phyloP scores from a whole-genome alignment of 2,329 filamentous ascomycete species.

The Epichloe gansuensis region DNA sequence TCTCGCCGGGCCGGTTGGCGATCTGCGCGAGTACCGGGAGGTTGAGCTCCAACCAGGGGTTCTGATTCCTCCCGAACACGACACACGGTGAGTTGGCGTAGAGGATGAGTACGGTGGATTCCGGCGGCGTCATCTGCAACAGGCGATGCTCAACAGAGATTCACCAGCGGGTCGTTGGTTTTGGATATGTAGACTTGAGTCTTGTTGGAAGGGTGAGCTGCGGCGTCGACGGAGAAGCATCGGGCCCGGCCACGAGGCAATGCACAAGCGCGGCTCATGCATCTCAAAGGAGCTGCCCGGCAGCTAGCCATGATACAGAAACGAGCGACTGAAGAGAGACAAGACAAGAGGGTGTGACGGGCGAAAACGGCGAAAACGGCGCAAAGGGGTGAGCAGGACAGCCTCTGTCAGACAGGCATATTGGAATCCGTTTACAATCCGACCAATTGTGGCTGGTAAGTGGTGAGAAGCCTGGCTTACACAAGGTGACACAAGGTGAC shows the following conservation, averaged over 20 bases:
- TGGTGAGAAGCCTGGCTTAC: too few species aligned
- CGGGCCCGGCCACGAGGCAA: conserved; percentile 1
- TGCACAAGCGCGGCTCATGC: background rate
- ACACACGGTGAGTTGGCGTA: conserved; percentile 83
- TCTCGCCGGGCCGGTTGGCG: conserved; percentile 10
- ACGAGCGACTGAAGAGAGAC: background rate
- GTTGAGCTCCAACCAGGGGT: conserved; percentile 89
- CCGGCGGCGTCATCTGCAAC: conserved; percentile 57
- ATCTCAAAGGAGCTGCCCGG: background rate
- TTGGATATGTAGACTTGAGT: conserved; percentile 60
- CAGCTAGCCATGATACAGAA: background rate
- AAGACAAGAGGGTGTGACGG: background rate
- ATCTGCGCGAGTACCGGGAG: conserved; percentile 42
- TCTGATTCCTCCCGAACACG: conserved; percentile 92
- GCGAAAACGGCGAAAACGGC: background rate
- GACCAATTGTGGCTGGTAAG: too few species aligned
- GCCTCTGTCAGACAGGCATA: too few species aligned
- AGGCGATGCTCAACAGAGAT: conserved; percentile 91
- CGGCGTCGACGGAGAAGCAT: conserved; percentile 25
- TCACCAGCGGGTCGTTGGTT: conserved; percentile 67
- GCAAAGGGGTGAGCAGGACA: too few species aligned
- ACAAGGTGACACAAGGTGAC: too few species aligned
- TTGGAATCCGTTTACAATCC: too few species aligned
- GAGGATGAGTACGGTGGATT: conserved; percentile 70
- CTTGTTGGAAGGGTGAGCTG: conserved; percentile 31